A percentile compares a stretch with the other conserved stretches of the same genome.
phyloP scores from a whole-genome alignment of 75 land plant genomes.

The Azolla pinnata region DNA sequence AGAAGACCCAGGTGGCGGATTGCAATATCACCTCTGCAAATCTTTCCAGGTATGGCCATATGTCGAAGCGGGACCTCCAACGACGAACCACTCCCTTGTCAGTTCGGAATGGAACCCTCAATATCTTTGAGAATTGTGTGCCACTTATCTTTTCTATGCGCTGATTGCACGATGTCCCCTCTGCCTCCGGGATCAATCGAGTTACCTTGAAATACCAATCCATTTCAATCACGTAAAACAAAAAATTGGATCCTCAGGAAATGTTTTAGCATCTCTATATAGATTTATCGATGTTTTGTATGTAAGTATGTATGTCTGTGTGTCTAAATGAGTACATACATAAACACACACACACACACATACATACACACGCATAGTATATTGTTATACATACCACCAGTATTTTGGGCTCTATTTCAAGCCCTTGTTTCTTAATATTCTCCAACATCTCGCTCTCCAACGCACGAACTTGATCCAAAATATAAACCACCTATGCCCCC shows the following conservation, averaged over 20 bases:
- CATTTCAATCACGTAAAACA: too few species aligned
- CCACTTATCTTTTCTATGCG: slow-evolving; percentile 51
- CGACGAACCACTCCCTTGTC: slow-evolving; percentile 42
- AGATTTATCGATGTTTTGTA: too few species aligned
- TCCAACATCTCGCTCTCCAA: slow-evolving; percentile 58
- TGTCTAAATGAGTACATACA: too few species aligned
- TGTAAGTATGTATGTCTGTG: too few species aligned
- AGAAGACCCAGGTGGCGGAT: too few species aligned
- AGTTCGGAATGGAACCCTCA: slow-evolving; percentile 60
- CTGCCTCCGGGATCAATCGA: slow-evolving; percentile 57
- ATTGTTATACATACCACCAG: slow-evolving; percentile 40
- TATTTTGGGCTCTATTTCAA: slow-evolving; percentile 43
- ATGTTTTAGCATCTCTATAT: too few species aligned
- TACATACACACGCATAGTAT: too few species aligned
- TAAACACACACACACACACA: too few species aligned
- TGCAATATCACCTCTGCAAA: slow-evolving; percentile 49
- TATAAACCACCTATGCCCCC: slow-evolving; percentile 47
- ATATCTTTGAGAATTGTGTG: slow-evolving; percentile 39
- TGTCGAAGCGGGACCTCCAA: slow-evolving; percentile 73
- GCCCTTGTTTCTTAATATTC: slow-evolving; percentile 47
- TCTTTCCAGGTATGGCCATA: slow-evolving; percentile 64
- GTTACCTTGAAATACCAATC: slow-evolving; percentile 42
- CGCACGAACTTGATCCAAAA: slow-evolving; percentile 73
- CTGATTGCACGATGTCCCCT: slow-evolving; percentile 61
- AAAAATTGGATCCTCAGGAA: too few species aligned